Evolutionary conservation across 148 eudicot species (phyloP), one percentile per base, ranked within the genome.

Genomic region (Arctostaphylos glauca): DNA sequence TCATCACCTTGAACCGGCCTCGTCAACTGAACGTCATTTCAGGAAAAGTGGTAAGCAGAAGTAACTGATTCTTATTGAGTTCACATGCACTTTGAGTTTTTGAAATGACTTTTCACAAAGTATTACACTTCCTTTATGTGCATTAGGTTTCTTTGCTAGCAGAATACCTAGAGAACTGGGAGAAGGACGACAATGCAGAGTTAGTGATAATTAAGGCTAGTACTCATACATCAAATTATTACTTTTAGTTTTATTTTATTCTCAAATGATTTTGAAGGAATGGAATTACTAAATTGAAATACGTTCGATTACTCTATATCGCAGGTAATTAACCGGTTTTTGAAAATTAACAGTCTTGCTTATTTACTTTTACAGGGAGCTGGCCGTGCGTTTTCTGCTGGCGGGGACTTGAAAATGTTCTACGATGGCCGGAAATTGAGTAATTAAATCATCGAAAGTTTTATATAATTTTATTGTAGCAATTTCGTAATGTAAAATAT

Each of bases 341-440:
- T 31, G 38, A 68, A 53, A 7, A 21, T 66, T 72, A 70, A 9
- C 68, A 59, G n/a, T 55, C 14, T 56, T 86, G 47, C 71, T 77
- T 8, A 6, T 85, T 56, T 49, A 80, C 74, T 86, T 84, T 25
- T 81, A 5, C 74, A 97, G 99, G 99, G 98, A 87, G 92, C 91
- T 60, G 99, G 99, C 78, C 99, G 99, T 68, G 99, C 99, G 23
- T 97, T 87, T 86, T 97, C 98, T 78, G 99, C 99, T 56, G 99
- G 99, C 76, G 99, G 99, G 67, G 99, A 97, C 88, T 86, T 97
- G 84, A 90, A 89, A 71, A 84, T 97, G 92, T 97, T 97, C 87
- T 94, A 97, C 53, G 87, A 89, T 77, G 98, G 97, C 66, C 93
- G 89, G 85, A 83, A 81, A 38, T 81, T 85, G 84, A 90, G 97